Conservation (phyloP, 2,329 filamentous ascomycete species). For the Thermomyces lanuginosus region DNA sequence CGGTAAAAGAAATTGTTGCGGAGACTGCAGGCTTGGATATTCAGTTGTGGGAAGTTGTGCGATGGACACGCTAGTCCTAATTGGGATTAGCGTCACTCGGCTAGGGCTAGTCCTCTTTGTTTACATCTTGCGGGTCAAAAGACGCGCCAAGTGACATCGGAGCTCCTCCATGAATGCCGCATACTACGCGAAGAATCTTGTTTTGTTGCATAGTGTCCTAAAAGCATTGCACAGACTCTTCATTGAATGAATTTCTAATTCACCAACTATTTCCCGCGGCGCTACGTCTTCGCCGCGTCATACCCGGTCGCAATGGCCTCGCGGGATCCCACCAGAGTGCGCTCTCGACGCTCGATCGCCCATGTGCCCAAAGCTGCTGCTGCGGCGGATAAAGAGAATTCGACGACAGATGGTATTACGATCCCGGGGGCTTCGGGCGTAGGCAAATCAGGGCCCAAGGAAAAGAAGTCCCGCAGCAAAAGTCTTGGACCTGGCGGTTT, state of each 20-base stretch:
- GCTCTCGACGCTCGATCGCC: slow-evolving; percentile 57
- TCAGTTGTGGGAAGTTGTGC: slow-evolving; percentile 24
- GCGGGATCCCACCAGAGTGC: slow-evolving; percentile 20
- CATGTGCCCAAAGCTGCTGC: slow-evolving; percentile 35
- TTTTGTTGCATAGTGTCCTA: no score
- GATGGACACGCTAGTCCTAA: slow-evolving; percentile 15
- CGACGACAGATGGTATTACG: slow-evolving; percentile 48
- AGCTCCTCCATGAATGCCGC: slow-evolving; percentile 1
- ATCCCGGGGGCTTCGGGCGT: slow-evolving; percentile 13
- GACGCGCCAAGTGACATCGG: slow-evolving; percentile 2
- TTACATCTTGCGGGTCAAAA: slow-evolving; percentile 16
- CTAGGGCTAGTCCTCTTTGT: slow-evolving; percentile 30
- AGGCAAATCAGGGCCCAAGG: slow-evolving; percentile 24
- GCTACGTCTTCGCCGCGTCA: background rate
- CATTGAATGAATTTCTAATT: background rate
- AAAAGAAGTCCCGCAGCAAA: slow-evolving; percentile 72
- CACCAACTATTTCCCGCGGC: background rate
- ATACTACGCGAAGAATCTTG: background rate
- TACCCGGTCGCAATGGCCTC: slow-evolving; percentile 15
- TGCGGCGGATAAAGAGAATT: slow-evolving; percentile 59
- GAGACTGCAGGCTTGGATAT: slow-evolving; percentile 17
- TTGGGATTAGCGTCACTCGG: slow-evolving; percentile 17
- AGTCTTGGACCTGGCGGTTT: slow-evolving; percentile 86
- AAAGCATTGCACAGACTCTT: background rate
- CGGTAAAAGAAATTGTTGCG: no score